phyloP scores from a whole-genome alignment of 139 green algal genomes.

The Closterium sp. region DNA sequence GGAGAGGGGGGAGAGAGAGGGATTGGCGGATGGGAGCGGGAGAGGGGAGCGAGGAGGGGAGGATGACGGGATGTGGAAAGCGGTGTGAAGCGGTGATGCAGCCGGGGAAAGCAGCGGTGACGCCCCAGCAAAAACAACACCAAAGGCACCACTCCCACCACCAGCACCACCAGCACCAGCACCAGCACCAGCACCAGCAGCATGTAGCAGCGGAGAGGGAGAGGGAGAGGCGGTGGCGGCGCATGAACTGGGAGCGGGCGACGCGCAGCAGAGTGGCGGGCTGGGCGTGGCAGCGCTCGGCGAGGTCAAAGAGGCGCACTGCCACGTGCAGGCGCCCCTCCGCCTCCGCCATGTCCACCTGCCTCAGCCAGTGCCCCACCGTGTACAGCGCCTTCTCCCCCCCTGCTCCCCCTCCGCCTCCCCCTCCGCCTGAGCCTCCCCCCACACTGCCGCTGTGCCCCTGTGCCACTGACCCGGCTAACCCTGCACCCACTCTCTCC shows the following conservation, averaged over 20 bases:
- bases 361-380: background rate
- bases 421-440: background rate
- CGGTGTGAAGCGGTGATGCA: no score
- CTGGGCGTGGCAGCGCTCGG: background rate
- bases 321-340: background rate
- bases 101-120: no score
- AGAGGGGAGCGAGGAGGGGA: no score
- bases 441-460: background rate
- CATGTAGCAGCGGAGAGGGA: background rate
- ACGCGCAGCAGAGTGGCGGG: background rate
- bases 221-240: background rate
- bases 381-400: background rate
- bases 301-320: background rate
- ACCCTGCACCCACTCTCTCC: background rate
- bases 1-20: no score
- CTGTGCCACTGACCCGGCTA: background rate
- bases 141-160: no score
- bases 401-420: background rate
- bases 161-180: background rate
- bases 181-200: no score
- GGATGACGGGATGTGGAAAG: no score
- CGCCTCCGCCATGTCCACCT: background rate
- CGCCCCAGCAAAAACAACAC: no score
- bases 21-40: no score
- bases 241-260: background rate